phyloP scores from a whole-genome alignment of 768 basidiomycete genomes.

The Tylopilus subfusipes region DNA sequence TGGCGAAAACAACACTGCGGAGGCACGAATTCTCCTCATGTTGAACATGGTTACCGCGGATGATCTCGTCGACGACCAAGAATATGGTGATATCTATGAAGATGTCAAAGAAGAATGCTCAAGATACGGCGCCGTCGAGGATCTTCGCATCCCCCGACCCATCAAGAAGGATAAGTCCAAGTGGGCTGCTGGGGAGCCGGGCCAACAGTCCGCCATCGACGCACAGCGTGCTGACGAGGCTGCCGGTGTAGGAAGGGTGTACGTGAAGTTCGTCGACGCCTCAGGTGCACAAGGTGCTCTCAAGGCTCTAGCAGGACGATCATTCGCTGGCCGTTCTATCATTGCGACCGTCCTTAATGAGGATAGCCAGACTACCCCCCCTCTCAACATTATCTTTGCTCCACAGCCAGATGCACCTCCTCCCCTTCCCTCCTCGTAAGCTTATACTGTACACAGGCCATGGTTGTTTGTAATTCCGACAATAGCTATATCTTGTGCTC shows the following conservation, averaged over 20 bases:
- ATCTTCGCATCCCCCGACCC: conserved; percentile 85
- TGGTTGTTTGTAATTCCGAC: conserved; percentile 8
- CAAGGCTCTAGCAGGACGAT: conserved; percentile 84
- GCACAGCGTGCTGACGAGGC: conserved; percentile 79
- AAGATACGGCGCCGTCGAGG: conserved; percentile 76
- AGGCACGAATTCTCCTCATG: conserved; percentile 90
- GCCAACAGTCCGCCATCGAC: conserved; percentile 57
- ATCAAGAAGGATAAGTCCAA: conserved; percentile 81
- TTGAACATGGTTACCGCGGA: conserved; percentile 98
- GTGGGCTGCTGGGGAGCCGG: conserved; percentile 64
- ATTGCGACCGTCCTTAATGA: conserved; percentile 81
- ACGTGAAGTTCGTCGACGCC: conserved; percentile 76
- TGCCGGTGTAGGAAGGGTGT: conserved; percentile 91
- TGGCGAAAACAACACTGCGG: conserved; percentile 54
- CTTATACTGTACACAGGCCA: neutral
- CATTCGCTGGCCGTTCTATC: conserved; percentile 83
- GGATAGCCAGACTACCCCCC: conserved; percentile 82
- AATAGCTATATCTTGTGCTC: conserved; percentile 15
- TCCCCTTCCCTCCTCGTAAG: conserved; percentile 52
- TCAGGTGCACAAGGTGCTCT: conserved; percentile 67
- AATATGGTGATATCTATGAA: conserved; percentile 92
- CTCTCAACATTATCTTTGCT: conserved; percentile 77
- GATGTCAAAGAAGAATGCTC: conserved; percentile 91
- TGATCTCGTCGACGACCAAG: conserved; percentile 84
- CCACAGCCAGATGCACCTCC: conserved; percentile 81